Evolutionary conservation across 805 yeast genomes (phyloP).

Genomic region (Cyberlindnera meyerae): DNA sequence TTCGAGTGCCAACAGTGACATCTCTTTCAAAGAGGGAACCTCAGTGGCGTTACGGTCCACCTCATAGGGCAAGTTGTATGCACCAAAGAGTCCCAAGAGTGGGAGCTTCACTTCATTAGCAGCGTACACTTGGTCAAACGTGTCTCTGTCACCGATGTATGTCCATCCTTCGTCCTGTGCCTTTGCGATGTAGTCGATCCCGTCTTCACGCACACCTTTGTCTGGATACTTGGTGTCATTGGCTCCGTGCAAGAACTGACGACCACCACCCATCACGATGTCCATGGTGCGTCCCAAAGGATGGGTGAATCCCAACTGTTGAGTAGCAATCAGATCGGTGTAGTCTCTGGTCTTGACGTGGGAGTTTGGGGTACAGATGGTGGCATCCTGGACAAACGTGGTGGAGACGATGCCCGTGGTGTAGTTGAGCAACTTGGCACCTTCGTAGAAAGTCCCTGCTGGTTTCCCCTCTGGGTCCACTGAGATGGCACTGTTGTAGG

Average conservation of each 20-base stretch:
- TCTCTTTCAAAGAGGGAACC: conserved; percentile 75
- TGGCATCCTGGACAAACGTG: conserved; percentile 88
- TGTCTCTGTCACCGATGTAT: conserved; percentile 53
- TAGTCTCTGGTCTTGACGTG: conserved; percentile 71
- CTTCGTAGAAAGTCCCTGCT: conserved; percentile 86
- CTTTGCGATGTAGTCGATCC: conserved; percentile 57
- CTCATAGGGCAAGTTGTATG: conserved; percentile 74
- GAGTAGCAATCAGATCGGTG: conserved; percentile 79
- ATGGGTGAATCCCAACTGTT: conserved; percentile 69
- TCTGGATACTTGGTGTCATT: conserved; percentile 28
- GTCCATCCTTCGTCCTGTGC: conserved; percentile 60
- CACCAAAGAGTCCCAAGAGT: conserved; percentile 66
- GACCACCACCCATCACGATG: conserved; percentile 85
- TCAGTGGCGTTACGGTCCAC: conserved; percentile 59
- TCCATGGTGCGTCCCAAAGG: conserved; percentile 77
- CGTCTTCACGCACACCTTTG: conserved; percentile 64
- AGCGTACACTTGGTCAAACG: conserved; percentile 47
- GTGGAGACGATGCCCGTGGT: conserved; percentile 87
- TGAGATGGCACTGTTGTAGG: conserved; percentile 91
- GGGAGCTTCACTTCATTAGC: conserved; percentile 63
- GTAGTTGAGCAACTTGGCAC: conserved; percentile 75
- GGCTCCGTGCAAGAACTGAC: conserved; percentile 69
- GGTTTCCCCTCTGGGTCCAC: conserved; percentile 63
- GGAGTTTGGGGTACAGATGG: conserved; percentile 83
- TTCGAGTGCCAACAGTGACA: conserved; percentile 65